A percentile compares a stretch with the other conserved stretches of the same genome.
Conservation (phyloP, 148 eudicot genomes). For the Chenopodium suecicum region DNA sequence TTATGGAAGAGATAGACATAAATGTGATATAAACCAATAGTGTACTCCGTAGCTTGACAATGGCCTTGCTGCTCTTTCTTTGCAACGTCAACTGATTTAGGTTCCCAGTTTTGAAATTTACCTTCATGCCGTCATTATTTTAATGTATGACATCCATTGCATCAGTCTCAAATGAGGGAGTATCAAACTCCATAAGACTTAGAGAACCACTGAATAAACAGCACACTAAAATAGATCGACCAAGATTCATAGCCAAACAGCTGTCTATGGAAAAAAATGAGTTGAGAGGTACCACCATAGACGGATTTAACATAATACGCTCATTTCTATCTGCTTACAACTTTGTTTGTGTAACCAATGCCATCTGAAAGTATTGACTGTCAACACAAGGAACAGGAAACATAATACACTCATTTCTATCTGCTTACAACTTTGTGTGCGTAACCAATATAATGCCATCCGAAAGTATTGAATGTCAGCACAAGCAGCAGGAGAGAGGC, state of each 20-base stretch:
- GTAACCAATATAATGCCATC: too few relatives aligned
- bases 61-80: too few relatives aligned
- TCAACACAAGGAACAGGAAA: neutral
- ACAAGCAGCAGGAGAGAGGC: neutral
- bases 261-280: neutral
- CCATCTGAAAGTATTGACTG: neutral
- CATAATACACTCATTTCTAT: neutral
- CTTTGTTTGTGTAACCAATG: too few relatives aligned
- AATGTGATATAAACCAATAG: too few relatives aligned
- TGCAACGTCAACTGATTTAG: too few relatives aligned
- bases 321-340: neutral
- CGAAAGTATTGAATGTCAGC: neutral
- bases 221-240: neutral
- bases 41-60: too few relatives aligned
- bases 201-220: neutral
- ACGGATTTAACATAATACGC: neutral
- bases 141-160: too few relatives aligned
- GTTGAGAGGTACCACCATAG: neutral
- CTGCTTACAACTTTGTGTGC: neutral
- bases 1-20: too few relatives aligned
- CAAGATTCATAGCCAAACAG: neutral
- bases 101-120: too few relatives aligned
- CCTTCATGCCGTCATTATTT: too few relatives aligned
- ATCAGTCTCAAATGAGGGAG: too few relatives aligned
- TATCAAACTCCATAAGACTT: too few relatives aligned